phyloP scores from a whole-genome alignment of 23 red algal genomes.

The Rhodosorus marinus region DNA sequence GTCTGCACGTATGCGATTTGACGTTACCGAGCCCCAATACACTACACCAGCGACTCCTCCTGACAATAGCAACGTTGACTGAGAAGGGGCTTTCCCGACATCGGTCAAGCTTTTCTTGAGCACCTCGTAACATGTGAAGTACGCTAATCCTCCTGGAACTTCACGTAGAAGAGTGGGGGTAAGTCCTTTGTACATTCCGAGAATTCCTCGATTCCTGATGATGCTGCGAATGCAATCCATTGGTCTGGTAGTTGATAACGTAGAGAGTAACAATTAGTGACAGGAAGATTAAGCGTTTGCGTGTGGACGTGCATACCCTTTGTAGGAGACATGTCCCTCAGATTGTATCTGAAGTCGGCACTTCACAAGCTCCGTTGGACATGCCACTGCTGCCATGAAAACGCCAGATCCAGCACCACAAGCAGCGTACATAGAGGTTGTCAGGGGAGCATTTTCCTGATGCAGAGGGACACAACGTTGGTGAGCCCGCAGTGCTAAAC shows the following conservation, averaged over 20 bases:
- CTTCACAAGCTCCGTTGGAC: conserved; percentile 72
- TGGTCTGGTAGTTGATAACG: no score
- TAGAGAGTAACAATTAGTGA: no score
- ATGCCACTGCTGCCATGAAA: conserved; percentile 44
- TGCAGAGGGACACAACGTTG: no score
- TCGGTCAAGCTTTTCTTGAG: conserved; percentile 11
- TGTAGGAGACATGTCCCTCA: no score
- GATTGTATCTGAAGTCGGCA: conserved; percentile 51
- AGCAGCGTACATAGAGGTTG: no score
- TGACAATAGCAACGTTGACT: conserved; percentile 14
- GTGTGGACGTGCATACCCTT: no score
- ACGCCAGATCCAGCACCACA: conserved; percentile 46
- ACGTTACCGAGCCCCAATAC: conserved; percentile 3
- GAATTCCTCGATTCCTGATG: no score
- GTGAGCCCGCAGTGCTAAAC: no score
- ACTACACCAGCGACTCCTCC: conserved; percentile 44
- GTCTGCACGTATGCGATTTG: neutral
- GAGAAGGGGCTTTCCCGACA: conserved; percentile 13
- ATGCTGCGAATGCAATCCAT: no score
- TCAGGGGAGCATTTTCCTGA: no score
- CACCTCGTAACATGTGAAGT: conserved; percentile 49
- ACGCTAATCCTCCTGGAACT: conserved; percentile 37
- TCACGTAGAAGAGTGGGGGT: conserved; percentile 48
- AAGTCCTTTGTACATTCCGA: conserved; percentile 50
- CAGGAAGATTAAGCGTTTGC: no score